phyloP scores from a whole-genome alignment of 495 filamentous ascomycete genomes.

The Clavariopsis aquatica region DNA sequence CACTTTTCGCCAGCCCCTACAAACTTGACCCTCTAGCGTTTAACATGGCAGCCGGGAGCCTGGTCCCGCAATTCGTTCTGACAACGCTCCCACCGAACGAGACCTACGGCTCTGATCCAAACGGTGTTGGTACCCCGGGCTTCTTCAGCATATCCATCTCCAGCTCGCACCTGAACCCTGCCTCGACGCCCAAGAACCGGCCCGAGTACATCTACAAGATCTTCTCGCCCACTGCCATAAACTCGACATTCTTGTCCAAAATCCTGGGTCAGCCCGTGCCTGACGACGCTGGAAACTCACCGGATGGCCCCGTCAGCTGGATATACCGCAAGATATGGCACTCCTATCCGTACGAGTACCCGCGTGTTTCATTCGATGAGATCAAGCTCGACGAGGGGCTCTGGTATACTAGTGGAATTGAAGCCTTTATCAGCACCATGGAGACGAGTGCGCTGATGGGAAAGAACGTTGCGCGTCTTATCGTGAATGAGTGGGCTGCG shows the following conservation, averaged over 20 bases:
- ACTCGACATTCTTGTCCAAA: slow-evolving; percentile 61
- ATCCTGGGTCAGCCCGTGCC: slow-evolving; percentile 47
- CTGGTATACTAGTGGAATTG: slow-evolving; percentile 92
- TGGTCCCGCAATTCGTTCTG: slow-evolving; percentile 70
- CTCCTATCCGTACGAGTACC: slow-evolving; percentile 79
- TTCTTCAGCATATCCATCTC: slow-evolving; percentile 91
- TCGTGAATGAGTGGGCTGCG: slow-evolving; percentile 62
- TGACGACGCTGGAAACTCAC: slow-evolving; percentile 43
- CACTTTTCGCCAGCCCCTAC: slow-evolving; percentile 77
- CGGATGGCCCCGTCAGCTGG: slow-evolving; percentile 64
- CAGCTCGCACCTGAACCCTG: slow-evolving; percentile 60
- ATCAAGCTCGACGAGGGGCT: slow-evolving; percentile 64
- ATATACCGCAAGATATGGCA: slow-evolving; percentile 74
- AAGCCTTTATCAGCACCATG: slow-evolving; percentile 96
- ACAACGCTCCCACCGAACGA: slow-evolving; percentile 74
- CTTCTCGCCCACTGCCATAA: slow-evolving; percentile 75
- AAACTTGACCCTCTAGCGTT: slow-evolving; percentile 70
- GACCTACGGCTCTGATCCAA: slow-evolving; percentile 51
- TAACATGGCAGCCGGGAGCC: slow-evolving; percentile 53
- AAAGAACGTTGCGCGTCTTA: slow-evolving; percentile 82
- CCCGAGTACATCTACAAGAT: slow-evolving; percentile 91
- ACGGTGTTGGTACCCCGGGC: slow-evolving; percentile 65
- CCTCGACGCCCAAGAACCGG: slow-evolving; percentile 45
- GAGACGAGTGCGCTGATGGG: slow-evolving; percentile 96
- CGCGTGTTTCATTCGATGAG: slow-evolving; percentile 85